A percentile compares a stretch with the other conserved stretches of the same genome.
Evolutionary conservation across 495 filamentous ascomycete species (phyloP).

Genomic region (Aspergillus ostianus): DNA sequence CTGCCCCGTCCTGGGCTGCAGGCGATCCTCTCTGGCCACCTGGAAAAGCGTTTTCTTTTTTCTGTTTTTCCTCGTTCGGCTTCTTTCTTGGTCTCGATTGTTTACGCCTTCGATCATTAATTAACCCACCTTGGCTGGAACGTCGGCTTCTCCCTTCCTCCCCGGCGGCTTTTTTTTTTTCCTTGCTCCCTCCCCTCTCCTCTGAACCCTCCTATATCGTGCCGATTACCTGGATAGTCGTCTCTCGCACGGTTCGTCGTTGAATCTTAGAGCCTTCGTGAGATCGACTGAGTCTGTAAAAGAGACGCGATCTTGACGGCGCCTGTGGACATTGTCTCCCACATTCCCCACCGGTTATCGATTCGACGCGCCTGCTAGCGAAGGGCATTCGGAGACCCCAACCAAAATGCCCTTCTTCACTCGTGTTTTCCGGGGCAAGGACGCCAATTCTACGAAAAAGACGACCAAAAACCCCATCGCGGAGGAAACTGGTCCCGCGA

Average conservation of each 20-base stretch:
- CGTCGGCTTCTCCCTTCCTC: slow-evolving; percentile 18
- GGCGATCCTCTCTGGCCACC: slow-evolving; percentile 36
- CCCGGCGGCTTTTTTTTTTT: slow-evolving; percentile 2
- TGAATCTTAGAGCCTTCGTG: slow-evolving; percentile 8
- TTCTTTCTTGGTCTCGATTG: slow-evolving; percentile 12
- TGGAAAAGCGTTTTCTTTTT: slow-evolving; percentile 16
- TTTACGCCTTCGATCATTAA: not conserved
- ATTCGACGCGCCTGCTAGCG: slow-evolving; percentile 18
- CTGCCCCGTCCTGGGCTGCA: slow-evolving; percentile 32
- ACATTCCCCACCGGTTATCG: slow-evolving; percentile 14
- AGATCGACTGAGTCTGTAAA: slow-evolving; percentile 1
- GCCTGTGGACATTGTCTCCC: slow-evolving; percentile 11
- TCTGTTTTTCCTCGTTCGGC: slow-evolving; percentile 10
- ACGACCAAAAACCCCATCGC: slow-evolving; percentile 51
- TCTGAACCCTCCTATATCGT: slow-evolving; percentile 4
- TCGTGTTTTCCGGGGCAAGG: slow-evolving; percentile 68
- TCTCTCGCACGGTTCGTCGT: slow-evolving; percentile 14
- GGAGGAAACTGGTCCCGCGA: slow-evolving; percentile 49
- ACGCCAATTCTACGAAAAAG: slow-evolving; percentile 60
- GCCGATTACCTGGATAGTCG: not conserved
- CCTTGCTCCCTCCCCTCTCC: not conserved
- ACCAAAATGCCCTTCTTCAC: slow-evolving; percentile 64
- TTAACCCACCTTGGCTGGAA: not conserved
- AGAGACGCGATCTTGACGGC: slow-evolving; percentile 13
- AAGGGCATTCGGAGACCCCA: slow-evolving; percentile 14